These are phyloP conservation scores for Anethum foeniculum DNA, from an alignment of 140 eudicot species.

Conservation along the genomic window DNA sequence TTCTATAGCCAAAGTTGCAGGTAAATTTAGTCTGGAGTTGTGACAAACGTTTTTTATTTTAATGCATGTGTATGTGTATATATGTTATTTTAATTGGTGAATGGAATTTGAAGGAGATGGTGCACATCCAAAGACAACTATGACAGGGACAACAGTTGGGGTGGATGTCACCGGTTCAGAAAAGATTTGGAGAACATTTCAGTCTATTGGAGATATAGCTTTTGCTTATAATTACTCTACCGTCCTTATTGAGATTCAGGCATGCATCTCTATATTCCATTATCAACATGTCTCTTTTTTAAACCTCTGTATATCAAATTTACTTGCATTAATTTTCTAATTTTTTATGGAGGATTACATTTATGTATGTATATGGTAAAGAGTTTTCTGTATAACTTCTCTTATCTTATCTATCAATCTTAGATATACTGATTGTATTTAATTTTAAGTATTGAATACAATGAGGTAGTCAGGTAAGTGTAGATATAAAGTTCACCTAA, in stretches of 20 bases:
- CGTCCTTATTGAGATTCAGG: slow-evolving; percentile 92
- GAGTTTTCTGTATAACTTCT: neutral
- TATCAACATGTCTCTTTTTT: neutral
- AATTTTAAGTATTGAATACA: neutral
- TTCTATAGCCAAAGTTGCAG: slow-evolving; percentile 53
- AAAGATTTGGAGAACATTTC: slow-evolving; percentile 77
- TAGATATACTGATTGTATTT: neutral
- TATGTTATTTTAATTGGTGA: neutral
- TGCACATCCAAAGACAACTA: slow-evolving; percentile 32
- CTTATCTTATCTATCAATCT: neutral
- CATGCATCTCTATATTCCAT: neutral
- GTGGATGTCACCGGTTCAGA: slow-evolving; percentile 47
- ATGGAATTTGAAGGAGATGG: slow-evolving; percentile 24
- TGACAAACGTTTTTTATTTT: neutral
- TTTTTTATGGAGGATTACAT: neutral
- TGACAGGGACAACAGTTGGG: slow-evolving; percentile 71
- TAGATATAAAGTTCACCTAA: neutral
- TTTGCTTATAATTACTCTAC: slow-evolving; percentile 85
- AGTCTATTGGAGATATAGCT: slow-evolving; percentile 91
- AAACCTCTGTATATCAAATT: too few species aligned
- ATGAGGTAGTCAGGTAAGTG: too few species aligned
- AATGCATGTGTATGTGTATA: neutral
- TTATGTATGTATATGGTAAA: neutral
- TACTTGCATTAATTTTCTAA: neutral
- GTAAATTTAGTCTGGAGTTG: slow-evolving; percentile 9